A percentile compares a stretch with the other conserved stretches of the same genome.
Evolutionary conservation across 2,329 filamentous ascomycete species (phyloP).

Genomic region (Hymenoscyphus fraxineus): DNA sequence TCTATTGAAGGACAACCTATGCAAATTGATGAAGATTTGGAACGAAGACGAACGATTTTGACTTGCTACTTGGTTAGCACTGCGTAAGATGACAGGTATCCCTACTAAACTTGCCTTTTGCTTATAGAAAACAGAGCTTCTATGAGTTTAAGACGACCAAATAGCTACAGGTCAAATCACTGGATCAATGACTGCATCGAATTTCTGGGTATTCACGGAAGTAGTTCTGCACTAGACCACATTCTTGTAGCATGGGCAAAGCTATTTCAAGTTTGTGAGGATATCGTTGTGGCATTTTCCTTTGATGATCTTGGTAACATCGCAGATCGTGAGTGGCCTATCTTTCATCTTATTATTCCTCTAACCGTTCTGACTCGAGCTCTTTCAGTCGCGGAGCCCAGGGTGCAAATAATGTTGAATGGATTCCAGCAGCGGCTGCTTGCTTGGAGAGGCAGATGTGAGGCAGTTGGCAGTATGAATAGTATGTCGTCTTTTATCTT

Average conservation of each 20-base stretch:
- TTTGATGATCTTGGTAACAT: slow-evolving; percentile 38
- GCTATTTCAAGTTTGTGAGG: slow-evolving; percentile 46
- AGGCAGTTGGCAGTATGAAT: slow-evolving; percentile 29
- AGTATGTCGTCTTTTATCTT: slow-evolving; percentile 11
- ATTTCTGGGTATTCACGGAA: slow-evolving; percentile 35
- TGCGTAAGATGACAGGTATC: slow-evolving; percentile 22
- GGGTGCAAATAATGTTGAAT: slow-evolving; percentile 48
- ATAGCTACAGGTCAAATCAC: slow-evolving; percentile 38
- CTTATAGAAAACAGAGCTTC: slow-evolving; percentile 33
- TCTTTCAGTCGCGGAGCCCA: slow-evolving; percentile 43
- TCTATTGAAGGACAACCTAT: neutral
- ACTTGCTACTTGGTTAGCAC: slow-evolving; percentile 36
- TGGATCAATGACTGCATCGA: slow-evolving; percentile 41
- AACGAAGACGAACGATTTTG: slow-evolving; percentile 38
- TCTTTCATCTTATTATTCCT: too few relatives aligned
- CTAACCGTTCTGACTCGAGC: too few relatives aligned
- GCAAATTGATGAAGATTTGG: slow-evolving; percentile 27
- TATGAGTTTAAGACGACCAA: slow-evolving; percentile 40
- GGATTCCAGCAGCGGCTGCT: slow-evolving; percentile 48
- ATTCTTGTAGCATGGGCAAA: slow-evolving; percentile 38
- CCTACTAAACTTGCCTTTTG: neutral
- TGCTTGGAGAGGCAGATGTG: slow-evolving; percentile 39
- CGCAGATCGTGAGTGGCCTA: slow-evolving; percentile 34
- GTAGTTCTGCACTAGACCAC: slow-evolving; percentile 35
- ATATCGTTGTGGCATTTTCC: slow-evolving; percentile 49